Evolutionary conservation across 75 land plant species (phyloP).

Genomic region (Sequoiadendron giganteum): DNA sequence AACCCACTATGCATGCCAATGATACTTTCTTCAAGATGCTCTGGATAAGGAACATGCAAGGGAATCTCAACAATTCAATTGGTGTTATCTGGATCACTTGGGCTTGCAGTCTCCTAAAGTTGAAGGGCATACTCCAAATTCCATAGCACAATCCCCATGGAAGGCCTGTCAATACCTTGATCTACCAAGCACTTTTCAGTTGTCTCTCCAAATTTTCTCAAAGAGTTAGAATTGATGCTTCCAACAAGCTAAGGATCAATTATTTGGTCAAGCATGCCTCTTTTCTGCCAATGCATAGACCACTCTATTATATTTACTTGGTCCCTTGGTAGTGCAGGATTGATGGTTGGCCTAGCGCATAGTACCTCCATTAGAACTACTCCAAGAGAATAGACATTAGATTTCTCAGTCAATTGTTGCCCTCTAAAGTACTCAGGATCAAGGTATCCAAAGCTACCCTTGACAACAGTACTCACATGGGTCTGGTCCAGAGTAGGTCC

Average conservation of each 20-base stretch:
- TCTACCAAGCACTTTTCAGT: slow-evolving; percentile 84
- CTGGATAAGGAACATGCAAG: slow-evolving; percentile 22
- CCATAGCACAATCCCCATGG: slow-evolving; percentile 96
- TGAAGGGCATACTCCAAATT: slow-evolving; percentile 84
- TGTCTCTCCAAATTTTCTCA: slow-evolving; percentile 79
- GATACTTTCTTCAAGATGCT: slow-evolving; percentile 39
- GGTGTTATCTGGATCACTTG: slow-evolving; percentile 22
- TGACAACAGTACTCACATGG: slow-evolving; percentile 88
- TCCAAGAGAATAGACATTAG: slow-evolving; percentile 93
- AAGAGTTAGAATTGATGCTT: slow-evolving; percentile 44
- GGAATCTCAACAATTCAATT: slow-evolving; percentile 29
- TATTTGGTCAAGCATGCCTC: slow-evolving; percentile 69
- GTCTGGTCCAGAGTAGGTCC: slow-evolving; percentile 85
- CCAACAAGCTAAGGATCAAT: slow-evolving; percentile 57
- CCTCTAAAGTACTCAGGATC: slow-evolving; percentile 94
- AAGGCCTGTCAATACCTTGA: slow-evolving; percentile 72
- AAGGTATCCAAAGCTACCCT: slow-evolving; percentile 94
- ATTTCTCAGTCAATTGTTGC: slow-evolving; percentile 93
- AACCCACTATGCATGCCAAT: slow-evolving; percentile 30
- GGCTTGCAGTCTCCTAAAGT: slow-evolving; percentile 56
- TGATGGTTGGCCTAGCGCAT: slow-evolving; percentile 72
- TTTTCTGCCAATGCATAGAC: slow-evolving; percentile 83
- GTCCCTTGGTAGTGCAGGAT: slow-evolving; percentile 76
- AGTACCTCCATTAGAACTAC: slow-evolving; percentile 90
- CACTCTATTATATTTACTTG: slow-evolving; percentile 87